A percentile compares a stretch with the other conserved stretches of the same genome.
phyloP scores from a whole-genome alignment of 2,329 filamentous ascomycete genomes.

The Coniochaeta hoffmannii region DNA sequence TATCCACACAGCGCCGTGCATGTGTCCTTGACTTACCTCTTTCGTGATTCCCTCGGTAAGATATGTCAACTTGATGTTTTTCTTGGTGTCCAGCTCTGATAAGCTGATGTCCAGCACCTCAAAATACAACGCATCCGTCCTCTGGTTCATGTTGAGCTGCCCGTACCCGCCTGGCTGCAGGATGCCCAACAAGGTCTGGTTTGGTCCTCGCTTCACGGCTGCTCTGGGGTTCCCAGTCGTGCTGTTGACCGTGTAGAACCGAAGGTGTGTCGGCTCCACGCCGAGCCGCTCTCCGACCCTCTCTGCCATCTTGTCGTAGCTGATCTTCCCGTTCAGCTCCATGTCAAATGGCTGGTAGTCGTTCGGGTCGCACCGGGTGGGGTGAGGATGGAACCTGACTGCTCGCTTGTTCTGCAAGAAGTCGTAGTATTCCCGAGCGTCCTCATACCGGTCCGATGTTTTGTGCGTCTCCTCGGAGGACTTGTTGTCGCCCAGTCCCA shows the following conservation, averaged over 20 bases:
- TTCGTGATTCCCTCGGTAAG: conserved; percentile 86
- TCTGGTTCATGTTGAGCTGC: conserved; percentile 63
- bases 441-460: conserved; percentile 49
- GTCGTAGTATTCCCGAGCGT: conserved; percentile 86
- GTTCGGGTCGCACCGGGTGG: conserved; percentile 43
- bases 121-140: conserved; percentile 76
- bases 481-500: conserved; percentile 30
- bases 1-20: neutral
- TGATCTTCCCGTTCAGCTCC: conserved; percentile 78
- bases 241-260: conserved; percentile 81
- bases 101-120: conserved; percentile 93
- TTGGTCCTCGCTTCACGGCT: conserved; percentile 64
- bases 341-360: conserved; percentile 65
- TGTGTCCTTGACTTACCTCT: conserved; percentile 53
- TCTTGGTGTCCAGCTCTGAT: conserved; percentile 88
- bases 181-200: conserved; percentile 69
- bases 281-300: conserved; percentile 73
- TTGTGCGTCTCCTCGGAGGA: conserved; percentile 27
- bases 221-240: conserved; percentile 70
- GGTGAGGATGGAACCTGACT: conserved; percentile 69
- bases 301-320: conserved; percentile 78
- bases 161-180: conserved; percentile 66
- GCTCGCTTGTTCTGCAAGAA: conserved; percentile 79
- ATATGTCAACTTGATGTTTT: conserved; percentile 74
- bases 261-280: conserved; percentile 77